Evolutionary conservation across 768 basidiomycete genomes (phyloP).

Genomic region (Galerina sulciceps): DNA sequence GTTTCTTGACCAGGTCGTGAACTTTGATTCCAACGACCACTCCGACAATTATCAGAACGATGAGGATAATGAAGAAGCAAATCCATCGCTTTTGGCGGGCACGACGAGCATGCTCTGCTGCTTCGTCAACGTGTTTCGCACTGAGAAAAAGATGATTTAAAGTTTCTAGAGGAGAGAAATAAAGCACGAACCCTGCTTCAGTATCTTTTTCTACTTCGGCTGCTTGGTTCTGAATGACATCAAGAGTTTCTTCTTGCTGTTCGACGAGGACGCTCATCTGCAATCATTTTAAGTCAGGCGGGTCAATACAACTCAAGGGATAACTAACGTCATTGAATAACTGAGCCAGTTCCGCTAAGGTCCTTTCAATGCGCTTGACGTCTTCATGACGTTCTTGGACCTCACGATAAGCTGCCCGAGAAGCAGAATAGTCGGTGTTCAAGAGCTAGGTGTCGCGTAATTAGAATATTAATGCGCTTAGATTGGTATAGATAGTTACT

Average conservation of each 20-base stretch:
- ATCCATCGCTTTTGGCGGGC: conserved; percentile 98
- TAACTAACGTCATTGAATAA: conserved; percentile 88
- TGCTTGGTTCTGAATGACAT: conserved; percentile 80
- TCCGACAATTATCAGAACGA: conserved; percentile 70
- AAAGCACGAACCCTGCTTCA: conserved; percentile 71
- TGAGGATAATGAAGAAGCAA: conserved; percentile 78
- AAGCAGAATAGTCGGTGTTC: conserved; percentile 89
- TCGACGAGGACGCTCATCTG: conserved; percentile 96
- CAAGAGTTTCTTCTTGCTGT: conserved; percentile 90
- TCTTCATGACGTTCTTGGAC: conserved; percentile 98
- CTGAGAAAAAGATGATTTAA: conserved; percentile 40
- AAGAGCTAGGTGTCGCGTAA: conserved; percentile 59
- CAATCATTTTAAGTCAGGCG: conserved; percentile 24
- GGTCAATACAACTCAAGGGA: neutral
- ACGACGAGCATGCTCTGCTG: conserved; percentile 81
- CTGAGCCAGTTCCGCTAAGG: conserved; percentile 90
- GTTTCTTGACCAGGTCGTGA: conserved; percentile 37
- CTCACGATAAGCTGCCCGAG: conserved; percentile 89
- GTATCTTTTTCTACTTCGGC: conserved; percentile 78
- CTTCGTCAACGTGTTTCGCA: conserved; percentile 81
- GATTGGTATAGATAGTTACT: conserved; percentile 40
- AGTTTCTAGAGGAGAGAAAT: neutral
- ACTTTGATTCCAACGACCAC: conserved; percentile 65
- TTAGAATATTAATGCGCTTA: conserved; percentile 7
- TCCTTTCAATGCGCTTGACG: conserved; percentile 93